These are phyloP conservation scores for Athelia sp. DNA, from an alignment of 1,284 basidiomycete species.

Conservation along the genomic window DNA sequence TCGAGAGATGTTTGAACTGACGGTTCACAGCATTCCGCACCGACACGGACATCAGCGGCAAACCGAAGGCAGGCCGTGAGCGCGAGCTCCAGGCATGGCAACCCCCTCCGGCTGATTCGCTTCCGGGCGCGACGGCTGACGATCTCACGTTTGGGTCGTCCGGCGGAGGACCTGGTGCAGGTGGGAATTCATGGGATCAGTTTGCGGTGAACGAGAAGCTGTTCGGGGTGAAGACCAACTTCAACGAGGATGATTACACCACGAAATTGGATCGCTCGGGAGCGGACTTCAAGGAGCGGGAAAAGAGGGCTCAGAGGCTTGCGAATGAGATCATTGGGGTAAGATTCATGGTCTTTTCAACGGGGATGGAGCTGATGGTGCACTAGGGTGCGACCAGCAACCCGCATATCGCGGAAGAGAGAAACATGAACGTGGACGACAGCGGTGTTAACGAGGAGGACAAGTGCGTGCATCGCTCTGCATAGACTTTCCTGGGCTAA, in stretches of 20 bases:
- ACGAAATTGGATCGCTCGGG: slow-evolving; percentile 87
- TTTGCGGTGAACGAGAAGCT: slow-evolving; percentile 92
- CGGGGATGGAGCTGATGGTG: slow-evolving; percentile 3
- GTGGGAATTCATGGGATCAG: slow-evolving; percentile 81
- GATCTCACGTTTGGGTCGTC: slow-evolving; percentile 76
- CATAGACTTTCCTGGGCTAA: slow-evolving; percentile 4
- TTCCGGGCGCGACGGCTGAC: slow-evolving; percentile 34
- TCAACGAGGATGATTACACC: slow-evolving; percentile 94
- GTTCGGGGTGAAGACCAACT: slow-evolving; percentile 90
- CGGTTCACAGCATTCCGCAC: slow-evolving; percentile 89
- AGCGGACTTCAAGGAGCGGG: slow-evolving; percentile 85
- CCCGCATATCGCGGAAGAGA: slow-evolving; percentile 88
- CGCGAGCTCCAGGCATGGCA: slow-evolving; percentile 87
- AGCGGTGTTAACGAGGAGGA: slow-evolving; percentile 89
- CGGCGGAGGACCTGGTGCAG: slow-evolving; percentile 28
- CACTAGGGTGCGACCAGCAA: slow-evolving; percentile 65
- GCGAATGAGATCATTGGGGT: slow-evolving; percentile 90
- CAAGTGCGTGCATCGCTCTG: slow-evolving; percentile 56
- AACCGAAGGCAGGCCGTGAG: slow-evolving; percentile 50
- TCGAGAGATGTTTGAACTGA: no score
- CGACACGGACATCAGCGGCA: slow-evolving; percentile 80
- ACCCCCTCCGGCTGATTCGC: slow-evolving; percentile 26
- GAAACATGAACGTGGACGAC: slow-evolving; percentile 67
- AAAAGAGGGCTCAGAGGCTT: slow-evolving; percentile 82
- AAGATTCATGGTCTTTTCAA: slow-evolving; percentile 25